These are phyloP conservation scores for Phytophthora tubulina DNA, from an alignment of 352 stramenopile species.

Conservation along the genomic window DNA sequence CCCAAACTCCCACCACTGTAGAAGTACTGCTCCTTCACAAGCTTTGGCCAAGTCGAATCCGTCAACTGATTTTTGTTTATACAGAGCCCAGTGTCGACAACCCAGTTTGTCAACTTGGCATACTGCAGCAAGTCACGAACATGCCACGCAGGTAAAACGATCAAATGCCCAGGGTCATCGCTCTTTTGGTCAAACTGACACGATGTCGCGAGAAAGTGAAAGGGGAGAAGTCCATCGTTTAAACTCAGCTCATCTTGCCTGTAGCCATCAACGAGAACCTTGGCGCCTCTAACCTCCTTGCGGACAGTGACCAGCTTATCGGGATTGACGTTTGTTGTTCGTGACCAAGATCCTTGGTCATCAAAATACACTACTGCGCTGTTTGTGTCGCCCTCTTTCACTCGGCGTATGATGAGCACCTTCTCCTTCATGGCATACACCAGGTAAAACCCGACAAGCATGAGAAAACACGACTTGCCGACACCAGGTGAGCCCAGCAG, in stretches of 20 bases:
- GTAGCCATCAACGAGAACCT: constrained; percentile 33
- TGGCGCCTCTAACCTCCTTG: not conserved
- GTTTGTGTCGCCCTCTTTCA: constrained; percentile 4
- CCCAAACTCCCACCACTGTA: not conserved
- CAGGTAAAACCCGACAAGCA: constrained; percentile 33
- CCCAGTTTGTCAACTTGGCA: not conserved
- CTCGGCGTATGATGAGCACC: constrained; percentile 34
- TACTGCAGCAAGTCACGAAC: constrained; percentile 15
- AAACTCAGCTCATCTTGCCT: not conserved
- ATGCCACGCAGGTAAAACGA: constrained; percentile 38
- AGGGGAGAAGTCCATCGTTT: not conserved
- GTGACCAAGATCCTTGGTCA: constrained; percentile 14
- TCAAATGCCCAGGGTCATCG: constrained; percentile 22
- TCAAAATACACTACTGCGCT: constrained; percentile 32
- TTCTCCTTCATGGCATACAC: constrained; percentile 21
- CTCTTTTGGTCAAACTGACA: constrained; percentile 37
- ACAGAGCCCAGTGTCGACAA: not conserved
- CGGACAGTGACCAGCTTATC: constrained; percentile 4
- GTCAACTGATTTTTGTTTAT: not conserved
- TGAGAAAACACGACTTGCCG: constrained; percentile 36
- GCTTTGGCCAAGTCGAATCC: not conserved
- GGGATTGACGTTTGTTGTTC: constrained; percentile 5
- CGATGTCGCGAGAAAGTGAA: constrained; percentile 30
- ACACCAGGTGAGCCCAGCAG: constrained; percentile 31
- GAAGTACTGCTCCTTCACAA: not conserved